Evolutionary conservation across 768 basidiomycete species (phyloP), one percentile per base, ranked within the genome.

Genomic region (Lentinula boryana): DNA sequence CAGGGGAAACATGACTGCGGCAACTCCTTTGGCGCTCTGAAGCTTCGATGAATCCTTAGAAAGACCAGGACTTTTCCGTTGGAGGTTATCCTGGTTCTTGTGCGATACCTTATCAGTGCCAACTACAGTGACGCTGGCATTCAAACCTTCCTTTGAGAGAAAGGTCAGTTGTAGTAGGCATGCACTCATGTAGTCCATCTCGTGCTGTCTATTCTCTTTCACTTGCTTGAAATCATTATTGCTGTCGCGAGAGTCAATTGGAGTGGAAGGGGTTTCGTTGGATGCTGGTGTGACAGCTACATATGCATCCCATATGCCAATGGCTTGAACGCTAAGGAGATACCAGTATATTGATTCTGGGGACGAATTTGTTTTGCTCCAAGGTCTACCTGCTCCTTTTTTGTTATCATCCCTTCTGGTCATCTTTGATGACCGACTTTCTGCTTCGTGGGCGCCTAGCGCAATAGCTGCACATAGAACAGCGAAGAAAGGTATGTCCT

Each of bases 121-220:
- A 46, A 16, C 36, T 18, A 67, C 60, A 78, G 76, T 46, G 69
- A 70, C 21, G 79, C 74, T 53, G 73, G 72, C 68, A 71, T 56
- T 60, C 23, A 60, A 74, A 38, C 83, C 80, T 62, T 81, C 82
- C 67, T 84, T 80, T 62, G 84, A 71, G 67, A 81, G 69, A 65
- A 75, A 83, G 71, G 79, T 69, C 32, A 86, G 73, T 58, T 85
- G 83, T 57, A 88, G 72, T 32, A 87, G 70, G 70, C 80, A 80
- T n/a, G 87, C 78, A 46, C 81, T 70, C 21, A 90, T 71, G 63
- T 78, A 82, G 70, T 90, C 85, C 52, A 84, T 66, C 64, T 84
- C 83, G 60, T 81, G 80, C 33, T 51, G 74, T 58, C 50, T 68
- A 43, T 68, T 67, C 54, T 74, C 74, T 32, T 64, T 66, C 23